phyloP scores from a whole-genome alignment of 2,329 filamentous ascomycete genomes.

The Ophiostoma tasmaniense region DNA sequence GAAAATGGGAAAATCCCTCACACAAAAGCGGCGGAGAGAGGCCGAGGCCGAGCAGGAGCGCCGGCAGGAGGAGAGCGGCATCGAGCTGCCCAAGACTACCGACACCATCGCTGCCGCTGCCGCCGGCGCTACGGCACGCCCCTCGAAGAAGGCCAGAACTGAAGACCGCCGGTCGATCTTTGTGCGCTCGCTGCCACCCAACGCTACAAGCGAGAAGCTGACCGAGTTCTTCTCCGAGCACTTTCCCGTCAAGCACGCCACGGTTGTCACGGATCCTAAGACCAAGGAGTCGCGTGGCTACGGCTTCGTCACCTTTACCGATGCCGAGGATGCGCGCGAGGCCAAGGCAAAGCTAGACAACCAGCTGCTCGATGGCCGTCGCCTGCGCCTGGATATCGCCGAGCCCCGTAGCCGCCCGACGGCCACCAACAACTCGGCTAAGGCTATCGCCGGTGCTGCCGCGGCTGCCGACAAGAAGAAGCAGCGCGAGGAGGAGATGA shows the following conservation, averaged over 20 bases:
- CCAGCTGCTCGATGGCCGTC: conserved; percentile 66
- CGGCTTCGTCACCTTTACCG: conserved; percentile 94
- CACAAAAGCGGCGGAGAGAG: conserved; percentile 31
- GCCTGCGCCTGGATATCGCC: conserved; percentile 78
- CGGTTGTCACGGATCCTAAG: conserved; percentile 76
- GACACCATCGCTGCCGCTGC: not conserved
- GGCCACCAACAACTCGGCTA: conserved; percentile 32
- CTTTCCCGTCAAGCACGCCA: conserved; percentile 90
- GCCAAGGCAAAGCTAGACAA: conserved; percentile 78
- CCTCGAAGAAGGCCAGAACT: conserved; percentile 48
- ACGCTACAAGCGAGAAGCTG: conserved; percentile 70
- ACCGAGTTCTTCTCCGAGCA: conserved; percentile 89
- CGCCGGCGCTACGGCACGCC: conserved; percentile 19
- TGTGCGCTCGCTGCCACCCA: conserved; percentile 73
- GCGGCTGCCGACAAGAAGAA: conserved; percentile 38
- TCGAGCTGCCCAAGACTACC: conserved; percentile 3
- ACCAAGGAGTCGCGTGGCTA: conserved; percentile 87
- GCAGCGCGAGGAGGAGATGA: conserved; percentile 52
- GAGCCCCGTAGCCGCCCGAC: conserved; percentile 68
- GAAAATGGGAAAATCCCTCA: conserved; percentile 24
- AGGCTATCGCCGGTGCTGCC: conserved; percentile 29
- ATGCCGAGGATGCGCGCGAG: conserved; percentile 77
- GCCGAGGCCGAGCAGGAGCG: conserved; percentile 28
- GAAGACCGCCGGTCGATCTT: conserved; percentile 70
- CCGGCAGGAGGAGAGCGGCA: conserved; percentile 17